phyloP scores from a whole-genome alignment of 495 filamentous ascomycete species.

The Podospora appendiculata region DNA sequence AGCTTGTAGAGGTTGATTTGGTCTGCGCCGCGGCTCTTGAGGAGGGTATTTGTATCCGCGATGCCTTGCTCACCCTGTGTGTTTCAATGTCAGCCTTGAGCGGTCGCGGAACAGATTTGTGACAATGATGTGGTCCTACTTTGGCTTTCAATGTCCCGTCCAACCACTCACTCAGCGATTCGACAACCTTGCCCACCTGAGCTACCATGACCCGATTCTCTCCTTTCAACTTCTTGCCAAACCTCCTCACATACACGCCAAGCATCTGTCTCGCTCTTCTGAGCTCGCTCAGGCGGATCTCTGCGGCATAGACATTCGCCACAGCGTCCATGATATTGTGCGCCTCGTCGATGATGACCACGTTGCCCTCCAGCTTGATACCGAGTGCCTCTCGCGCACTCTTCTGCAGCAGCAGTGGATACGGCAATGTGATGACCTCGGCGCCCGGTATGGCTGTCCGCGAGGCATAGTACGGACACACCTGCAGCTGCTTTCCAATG shows the following conservation, averaged over 20 bases:
- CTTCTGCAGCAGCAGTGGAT: constrained; percentile 82
- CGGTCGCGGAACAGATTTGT: not conserved
- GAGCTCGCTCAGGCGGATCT: constrained; percentile 65
- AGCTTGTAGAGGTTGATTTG: constrained; percentile 93
- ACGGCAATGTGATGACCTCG: constrained; percentile 92
- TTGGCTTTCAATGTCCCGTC: constrained; percentile 35
- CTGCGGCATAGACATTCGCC: constrained; percentile 74
- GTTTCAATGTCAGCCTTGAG: not conserved
- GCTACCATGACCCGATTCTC: constrained; percentile 90
- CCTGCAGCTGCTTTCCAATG: constrained; percentile 68
- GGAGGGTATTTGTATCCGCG: constrained; percentile 53
- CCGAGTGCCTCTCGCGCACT: constrained; percentile 83
- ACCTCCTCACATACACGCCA: constrained; percentile 75
- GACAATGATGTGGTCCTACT: constrained; percentile 20
- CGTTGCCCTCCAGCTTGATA: constrained; percentile 76
- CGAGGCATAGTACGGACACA: constrained; percentile 96
- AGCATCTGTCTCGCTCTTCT: constrained; percentile 64
- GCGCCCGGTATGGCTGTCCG: constrained; percentile 72
- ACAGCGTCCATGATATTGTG: constrained; percentile 98
- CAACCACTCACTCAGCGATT: constrained; percentile 64
- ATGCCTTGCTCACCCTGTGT: constrained; percentile 48
- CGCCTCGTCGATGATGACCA: constrained; percentile 93
- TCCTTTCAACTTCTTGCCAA: constrained; percentile 73
- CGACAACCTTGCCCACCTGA: constrained; percentile 72
- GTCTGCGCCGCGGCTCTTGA: constrained; percentile 81